These are phyloP conservation scores for Penicillium janthinellum DNA, from an alignment of 2,329 filamentous ascomycete species.

Conservation along the genomic window DNA sequence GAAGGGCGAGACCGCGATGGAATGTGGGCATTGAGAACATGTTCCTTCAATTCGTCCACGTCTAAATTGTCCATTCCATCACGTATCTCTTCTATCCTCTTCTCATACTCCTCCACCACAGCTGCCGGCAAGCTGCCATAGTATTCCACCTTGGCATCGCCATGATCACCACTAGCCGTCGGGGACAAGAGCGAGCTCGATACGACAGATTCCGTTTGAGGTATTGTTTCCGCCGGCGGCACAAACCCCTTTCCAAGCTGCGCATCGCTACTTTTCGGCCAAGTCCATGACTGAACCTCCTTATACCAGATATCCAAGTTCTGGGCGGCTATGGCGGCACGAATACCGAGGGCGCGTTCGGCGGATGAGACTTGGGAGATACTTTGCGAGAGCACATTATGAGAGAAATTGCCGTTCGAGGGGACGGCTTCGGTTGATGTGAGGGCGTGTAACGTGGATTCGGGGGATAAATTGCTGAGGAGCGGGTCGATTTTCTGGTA, in stretches of 20 bases:
- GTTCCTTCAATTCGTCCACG: slow-evolving; percentile 79
- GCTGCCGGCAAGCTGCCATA: slow-evolving; percentile 70
- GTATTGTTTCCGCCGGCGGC: slow-evolving; percentile 24
- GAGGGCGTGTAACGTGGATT: slow-evolving; percentile 56
- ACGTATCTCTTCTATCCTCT: slow-evolving; percentile 71
- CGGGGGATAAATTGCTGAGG: slow-evolving; percentile 56
- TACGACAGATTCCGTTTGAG: background rate
- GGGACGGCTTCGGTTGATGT: slow-evolving; percentile 46
- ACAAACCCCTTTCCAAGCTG: slow-evolving; percentile 47
- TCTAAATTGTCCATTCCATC: slow-evolving; percentile 48
- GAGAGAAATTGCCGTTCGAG: slow-evolving; percentile 39
- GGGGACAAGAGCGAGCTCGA: slow-evolving; percentile 5
- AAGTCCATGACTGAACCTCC: slow-evolving; percentile 62
- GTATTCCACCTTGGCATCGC: slow-evolving; percentile 47
- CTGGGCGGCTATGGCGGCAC: slow-evolving; percentile 61
- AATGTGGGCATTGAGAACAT: slow-evolving; percentile 80
- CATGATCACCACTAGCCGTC: slow-evolving; percentile 19
- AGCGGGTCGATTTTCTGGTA: slow-evolving; percentile 49
- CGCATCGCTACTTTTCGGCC: slow-evolving; percentile 49
- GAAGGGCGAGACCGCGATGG: slow-evolving; percentile 60
- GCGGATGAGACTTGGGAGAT: slow-evolving; percentile 58
- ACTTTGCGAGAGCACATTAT: slow-evolving; percentile 49
- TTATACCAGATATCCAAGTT: slow-evolving; percentile 60
- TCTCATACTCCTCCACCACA: slow-evolving; percentile 69
- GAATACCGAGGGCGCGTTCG: slow-evolving; percentile 60